Evolutionary conservation across 495 filamentous ascomycete genomes (phyloP), one percentile per base, ranked within the genome.

Genomic region (Monascus purpureus): DNA sequence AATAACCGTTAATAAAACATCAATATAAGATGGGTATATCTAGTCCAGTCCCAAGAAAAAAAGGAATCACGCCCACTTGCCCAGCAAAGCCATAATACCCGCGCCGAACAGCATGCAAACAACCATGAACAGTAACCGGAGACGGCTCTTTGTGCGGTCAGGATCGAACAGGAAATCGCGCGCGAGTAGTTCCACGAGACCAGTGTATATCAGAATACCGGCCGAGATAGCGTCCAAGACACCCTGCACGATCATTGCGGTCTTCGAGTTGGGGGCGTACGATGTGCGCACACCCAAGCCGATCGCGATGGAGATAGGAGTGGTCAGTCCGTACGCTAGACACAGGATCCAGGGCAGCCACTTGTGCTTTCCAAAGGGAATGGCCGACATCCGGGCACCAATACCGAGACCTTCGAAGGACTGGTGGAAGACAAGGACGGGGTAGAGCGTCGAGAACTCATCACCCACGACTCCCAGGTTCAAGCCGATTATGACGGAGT

Each of bases 401-500:
- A 50, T 43, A 3, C 43, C 46, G 11, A 50, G 36, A 1, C 46
- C 43, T 19, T 50, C 46, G 19, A 50, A 50, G 5, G 40, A 37
- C 22, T 50, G 46, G 27, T 50, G 46, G 28, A 82, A 81, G 32
- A 71, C 67, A 7, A 82, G 56, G 5, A 81, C 77, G 26, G 74
- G 56, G 42, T 76, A 79, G 12, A 82, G 65, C 8, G 76, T 62
- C n/a, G 50, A 57, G 46, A 82, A 78, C 28, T 79, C 68, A 0
- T 57, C 38, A 18, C 72, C 73, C 1, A 70, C 53, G 12, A 77
- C 72, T 4, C 71, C 74, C 9, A 82, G 67, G 2, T 70, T 78
- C 3, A 82, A 63, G n/a, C 77, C 77, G 28, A 82, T 75, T 52
- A 82, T 77, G 32, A 82, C 64, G 33, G 72, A 77, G 47, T 82